Conservation (phyloP, 352 stramenopile genomes). For the Stephanocyclus meneghinianus region DNA sequence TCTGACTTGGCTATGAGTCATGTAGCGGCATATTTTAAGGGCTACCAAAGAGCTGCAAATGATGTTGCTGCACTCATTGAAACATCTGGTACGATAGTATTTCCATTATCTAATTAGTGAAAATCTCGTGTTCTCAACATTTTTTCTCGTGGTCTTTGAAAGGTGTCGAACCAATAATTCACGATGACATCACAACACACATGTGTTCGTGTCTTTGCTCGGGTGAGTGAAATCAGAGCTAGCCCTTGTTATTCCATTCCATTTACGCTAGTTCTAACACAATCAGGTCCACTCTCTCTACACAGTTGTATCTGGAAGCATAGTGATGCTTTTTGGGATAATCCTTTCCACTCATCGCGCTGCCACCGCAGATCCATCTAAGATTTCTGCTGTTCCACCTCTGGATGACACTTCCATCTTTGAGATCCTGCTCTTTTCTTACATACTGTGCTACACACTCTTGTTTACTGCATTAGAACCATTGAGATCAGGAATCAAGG, state of each 20-base stretch:
- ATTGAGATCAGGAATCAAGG: slow-evolving; percentile 75
- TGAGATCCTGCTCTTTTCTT: slow-evolving; percentile 69
- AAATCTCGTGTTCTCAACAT: neutral
- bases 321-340: slow-evolving; percentile 67
- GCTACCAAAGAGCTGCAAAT: slow-evolving; percentile 69
- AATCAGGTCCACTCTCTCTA: neutral
- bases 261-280: neutral
- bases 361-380: slow-evolving; percentile 27
- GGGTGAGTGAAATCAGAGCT: neutral
- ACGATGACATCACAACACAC: slow-evolving; percentile 80
- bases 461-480: slow-evolving; percentile 80
- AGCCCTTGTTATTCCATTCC: neutral
- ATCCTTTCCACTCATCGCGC: slow-evolving; percentile 58
- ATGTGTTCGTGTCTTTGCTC: slow-evolving; percentile 69
- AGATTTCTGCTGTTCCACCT: neutral
- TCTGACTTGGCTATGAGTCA: slow-evolving; percentile 80
- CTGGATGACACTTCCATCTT: slow-evolving; percentile 50
- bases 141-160: neutral
- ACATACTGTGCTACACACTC: slow-evolving; percentile 75
- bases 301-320: slow-evolving; percentile 52
- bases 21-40: slow-evolving; percentile 77
- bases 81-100: slow-evolving; percentile 53
- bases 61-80: slow-evolving; percentile 79
- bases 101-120: neutral
- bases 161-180: slow-evolving; percentile 79